These are phyloP conservation scores for Meyerozyma athensensis DNA, from an alignment of 1,139 yeast species.

Conservation along the genomic window DNA sequence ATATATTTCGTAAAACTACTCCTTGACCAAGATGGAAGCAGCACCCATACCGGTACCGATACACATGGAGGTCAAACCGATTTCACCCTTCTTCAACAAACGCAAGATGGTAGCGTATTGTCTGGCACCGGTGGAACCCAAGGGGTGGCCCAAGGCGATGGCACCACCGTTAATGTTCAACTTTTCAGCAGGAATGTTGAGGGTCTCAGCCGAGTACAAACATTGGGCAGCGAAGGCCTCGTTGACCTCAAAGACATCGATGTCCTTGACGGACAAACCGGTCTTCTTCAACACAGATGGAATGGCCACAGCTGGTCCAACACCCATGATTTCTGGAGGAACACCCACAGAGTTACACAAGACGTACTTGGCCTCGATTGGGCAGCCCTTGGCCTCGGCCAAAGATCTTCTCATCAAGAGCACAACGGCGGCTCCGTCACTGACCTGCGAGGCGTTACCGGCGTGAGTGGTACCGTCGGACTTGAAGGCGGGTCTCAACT, in stretches of 20 bases:
- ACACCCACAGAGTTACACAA: slow-evolving; percentile 35
- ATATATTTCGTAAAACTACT: slow-evolving; percentile 8
- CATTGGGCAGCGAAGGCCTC: slow-evolving; percentile 43
- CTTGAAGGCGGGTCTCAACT: slow-evolving; percentile 30
- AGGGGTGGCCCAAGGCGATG: slow-evolving; percentile 40
- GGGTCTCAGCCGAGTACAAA: slow-evolving; percentile 25
- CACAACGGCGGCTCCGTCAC: slow-evolving; percentile 42
- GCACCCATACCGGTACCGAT: slow-evolving; percentile 43
- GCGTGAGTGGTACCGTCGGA: slow-evolving; percentile 37
- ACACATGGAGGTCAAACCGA: slow-evolving; percentile 40
- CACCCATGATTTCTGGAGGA: slow-evolving; percentile 34
- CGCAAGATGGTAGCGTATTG: slow-evolving; percentile 30
- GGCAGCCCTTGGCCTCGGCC: slow-evolving; percentile 31
- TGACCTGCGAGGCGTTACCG: slow-evolving; percentile 39
- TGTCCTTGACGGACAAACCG: slow-evolving; percentile 22
- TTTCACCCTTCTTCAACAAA: slow-evolving; percentile 25
- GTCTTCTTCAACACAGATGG: slow-evolving; percentile 26
- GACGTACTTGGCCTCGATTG: slow-evolving; percentile 37
- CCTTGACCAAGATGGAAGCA: slow-evolving; percentile 33
- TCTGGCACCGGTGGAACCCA: slow-evolving; percentile 39
- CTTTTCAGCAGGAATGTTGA: slow-evolving; percentile 27
- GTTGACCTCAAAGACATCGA: slow-evolving; percentile 35
- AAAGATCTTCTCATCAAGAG: slow-evolving; percentile 29
- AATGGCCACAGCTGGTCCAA: slow-evolving; percentile 37
- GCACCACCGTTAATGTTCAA: slow-evolving; percentile 42